A percentile compares a stretch with the other conserved stretches of the same genome.
phyloP scores from a whole-genome alignment of 345 rosid genomes.

The Dipteronia dyeriana region DNA sequence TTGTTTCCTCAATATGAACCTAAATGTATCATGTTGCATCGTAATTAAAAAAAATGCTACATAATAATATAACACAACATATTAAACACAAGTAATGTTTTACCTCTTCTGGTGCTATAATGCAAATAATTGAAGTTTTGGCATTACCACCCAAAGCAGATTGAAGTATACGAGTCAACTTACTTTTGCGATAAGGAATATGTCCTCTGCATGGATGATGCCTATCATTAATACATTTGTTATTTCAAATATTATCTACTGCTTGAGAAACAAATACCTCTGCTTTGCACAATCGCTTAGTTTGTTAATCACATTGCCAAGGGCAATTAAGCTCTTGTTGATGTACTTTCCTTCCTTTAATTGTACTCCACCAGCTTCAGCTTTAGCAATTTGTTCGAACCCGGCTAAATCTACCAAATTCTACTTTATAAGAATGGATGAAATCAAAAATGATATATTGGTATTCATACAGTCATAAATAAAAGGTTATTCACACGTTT shows the following conservation, averaged over 20 bases:
- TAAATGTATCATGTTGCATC: conserved; percentile 23
- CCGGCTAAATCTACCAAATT: conserved; percentile 97
- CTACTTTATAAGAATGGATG: conserved; percentile 37
- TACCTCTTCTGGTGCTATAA: conserved; percentile 98
- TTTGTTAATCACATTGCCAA: conserved; percentile 95
- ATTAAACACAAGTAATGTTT: not conserved
- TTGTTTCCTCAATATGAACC: conserved; percentile 94
- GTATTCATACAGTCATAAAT: not conserved
- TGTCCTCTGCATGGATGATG: conserved; percentile 60
- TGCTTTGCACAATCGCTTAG: conserved; percentile 77
- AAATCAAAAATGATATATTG: not conserved
- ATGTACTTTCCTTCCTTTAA: conserved; percentile 91
- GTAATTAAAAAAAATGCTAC: conserved; percentile 15
- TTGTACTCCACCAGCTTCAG: conserved; percentile 92
- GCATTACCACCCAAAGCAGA: conserved; percentile 98
- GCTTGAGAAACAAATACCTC: conserved; percentile 48
- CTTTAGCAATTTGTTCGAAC: conserved; percentile 88
- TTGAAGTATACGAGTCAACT: conserved; percentile 95
- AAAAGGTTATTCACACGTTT: not conserved
- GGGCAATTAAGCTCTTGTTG: conserved; percentile 93
- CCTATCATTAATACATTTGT: conserved; percentile 12
- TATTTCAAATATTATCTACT: not conserved
- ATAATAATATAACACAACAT: not conserved
- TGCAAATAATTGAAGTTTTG: conserved; percentile 94
- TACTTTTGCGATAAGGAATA: conserved; percentile 97